Evolutionary conservation across 768 basidiomycete genomes (phyloP).

Genomic region (Mycena indigotica): DNA sequence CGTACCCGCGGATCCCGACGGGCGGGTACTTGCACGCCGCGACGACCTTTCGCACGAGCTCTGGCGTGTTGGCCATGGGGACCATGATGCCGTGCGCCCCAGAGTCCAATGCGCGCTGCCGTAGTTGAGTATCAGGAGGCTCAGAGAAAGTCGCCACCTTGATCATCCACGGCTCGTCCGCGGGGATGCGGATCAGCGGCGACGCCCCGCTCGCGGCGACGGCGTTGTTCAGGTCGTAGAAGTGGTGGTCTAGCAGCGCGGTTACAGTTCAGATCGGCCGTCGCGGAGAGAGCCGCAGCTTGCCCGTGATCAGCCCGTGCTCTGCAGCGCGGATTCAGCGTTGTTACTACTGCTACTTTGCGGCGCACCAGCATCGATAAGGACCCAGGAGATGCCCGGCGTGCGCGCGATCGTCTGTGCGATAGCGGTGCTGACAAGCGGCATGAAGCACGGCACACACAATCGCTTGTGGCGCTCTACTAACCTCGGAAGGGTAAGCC

Average conservation of each 20-base stretch:
- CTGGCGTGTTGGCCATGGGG: slow-evolving; percentile 27
- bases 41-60: slow-evolving; percentile 28
- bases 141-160: slow-evolving; percentile 29
- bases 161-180: slow-evolving; percentile 53
- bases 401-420: slow-evolving; percentile 2
- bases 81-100: slow-evolving; percentile 46
- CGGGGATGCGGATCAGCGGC: slow-evolving; percentile 52
- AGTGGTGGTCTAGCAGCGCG: slow-evolving; percentile 24
- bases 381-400: slow-evolving; percentile 5
- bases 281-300: background rate
- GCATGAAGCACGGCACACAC: background rate
- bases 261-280: background rate
- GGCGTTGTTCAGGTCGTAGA: slow-evolving; percentile 30
- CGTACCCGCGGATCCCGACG: slow-evolving; percentile 25
- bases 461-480: background rate
- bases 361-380: slow-evolving; percentile 5
- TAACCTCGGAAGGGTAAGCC: slow-evolving; percentile 12
- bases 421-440: slow-evolving; percentile 3
- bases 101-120: slow-evolving; percentile 46
- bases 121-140: background rate
- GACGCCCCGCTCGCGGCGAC: slow-evolving; percentile 41
- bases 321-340: background rate
- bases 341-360: background rate
- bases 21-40: slow-evolving; percentile 28
- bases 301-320: slow-evolving; percentile 7